Conservation (phyloP, 2,329 filamentous ascomycete species). For the Verruconis gallopava region DNA sequence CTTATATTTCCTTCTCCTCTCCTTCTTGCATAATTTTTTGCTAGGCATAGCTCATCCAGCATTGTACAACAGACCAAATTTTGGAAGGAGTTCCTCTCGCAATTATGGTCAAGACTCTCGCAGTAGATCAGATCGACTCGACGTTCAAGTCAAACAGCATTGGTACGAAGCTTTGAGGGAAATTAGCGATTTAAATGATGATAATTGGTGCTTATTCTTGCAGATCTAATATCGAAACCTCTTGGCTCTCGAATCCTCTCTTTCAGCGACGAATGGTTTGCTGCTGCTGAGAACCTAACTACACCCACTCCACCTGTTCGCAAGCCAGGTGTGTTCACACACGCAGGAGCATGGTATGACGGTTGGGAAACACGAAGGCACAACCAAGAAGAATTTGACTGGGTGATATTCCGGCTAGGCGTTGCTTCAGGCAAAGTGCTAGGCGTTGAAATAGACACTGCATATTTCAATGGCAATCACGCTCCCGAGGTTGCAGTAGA, state of each 20-base stretch:
- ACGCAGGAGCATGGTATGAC: conserved; percentile 51
- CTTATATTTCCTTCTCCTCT: background rate
- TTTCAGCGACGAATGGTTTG: conserved; percentile 50
- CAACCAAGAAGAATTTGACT: conserved; percentile 45
- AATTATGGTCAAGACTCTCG: no score
- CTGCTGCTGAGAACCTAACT: conserved; percentile 44
- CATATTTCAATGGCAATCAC: conserved; percentile 72
- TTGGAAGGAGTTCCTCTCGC: no score
- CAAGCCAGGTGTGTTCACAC: conserved; percentile 44
- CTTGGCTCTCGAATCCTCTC: conserved; percentile 40
- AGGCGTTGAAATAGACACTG: conserved; percentile 68
- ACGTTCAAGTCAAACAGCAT: conserved; percentile 21
- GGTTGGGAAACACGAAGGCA: conserved; percentile 52
- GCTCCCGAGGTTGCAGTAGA: conserved; percentile 68
- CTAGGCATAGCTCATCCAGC: no score
- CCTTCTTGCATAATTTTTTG: background rate
- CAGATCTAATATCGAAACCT: conserved; percentile 40
- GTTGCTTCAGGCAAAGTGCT: conserved; percentile 56
- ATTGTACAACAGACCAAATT: no score
- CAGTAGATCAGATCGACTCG: conserved; percentile 37
- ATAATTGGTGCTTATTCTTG: no score
- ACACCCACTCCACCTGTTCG: conserved; percentile 43
- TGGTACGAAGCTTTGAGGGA: background rate
- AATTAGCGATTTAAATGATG: no score
- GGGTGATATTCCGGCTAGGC: conserved; percentile 46